Percentiles rank a stretch among this genome's conserved stretches.
Evolutionary conservation across 139 green algal species (phyloP).

Genomic region (Marvania coccoides): DNA sequence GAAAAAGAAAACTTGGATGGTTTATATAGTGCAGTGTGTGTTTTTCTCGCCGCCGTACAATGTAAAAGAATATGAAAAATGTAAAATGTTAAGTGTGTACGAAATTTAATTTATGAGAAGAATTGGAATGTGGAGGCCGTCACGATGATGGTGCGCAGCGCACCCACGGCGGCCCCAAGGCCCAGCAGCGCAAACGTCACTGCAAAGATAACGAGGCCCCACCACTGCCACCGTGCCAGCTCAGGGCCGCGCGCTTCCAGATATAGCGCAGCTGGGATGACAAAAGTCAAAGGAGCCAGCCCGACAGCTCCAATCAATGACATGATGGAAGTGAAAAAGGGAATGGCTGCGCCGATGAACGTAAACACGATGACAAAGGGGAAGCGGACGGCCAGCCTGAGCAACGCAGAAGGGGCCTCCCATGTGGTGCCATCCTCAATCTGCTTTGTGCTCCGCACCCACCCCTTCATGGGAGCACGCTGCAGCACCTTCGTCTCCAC

Average conservation of each 20-base stretch:
- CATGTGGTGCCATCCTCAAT: neutral
- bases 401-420: neutral
- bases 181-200: neutral
- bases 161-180: neutral
- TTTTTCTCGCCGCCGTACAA: too few species aligned
- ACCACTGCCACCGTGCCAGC: neutral
- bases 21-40: too few species aligned
- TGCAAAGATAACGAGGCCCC: neutral
- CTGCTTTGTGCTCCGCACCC: neutral
- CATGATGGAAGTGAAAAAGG: neutral
- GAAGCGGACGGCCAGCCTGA: neutral
- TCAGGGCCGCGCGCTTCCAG: neutral
- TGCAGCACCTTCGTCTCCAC: neutral
- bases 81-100: too few species aligned
- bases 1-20: too few species aligned
- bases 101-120: too few species aligned
- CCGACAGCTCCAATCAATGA: neutral
- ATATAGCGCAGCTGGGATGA: neutral
- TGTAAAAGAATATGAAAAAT: too few species aligned
- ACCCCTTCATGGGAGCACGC: neutral
- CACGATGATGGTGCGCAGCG: neutral
- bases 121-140: too few species aligned
- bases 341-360: neutral
- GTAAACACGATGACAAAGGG: neutral
- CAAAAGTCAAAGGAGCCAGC: neutral